These are phyloP conservation scores for Entomortierella beljakovae DNA, from an alignment of 192 early-diverging fungal species.

Conservation along the genomic window DNA sequence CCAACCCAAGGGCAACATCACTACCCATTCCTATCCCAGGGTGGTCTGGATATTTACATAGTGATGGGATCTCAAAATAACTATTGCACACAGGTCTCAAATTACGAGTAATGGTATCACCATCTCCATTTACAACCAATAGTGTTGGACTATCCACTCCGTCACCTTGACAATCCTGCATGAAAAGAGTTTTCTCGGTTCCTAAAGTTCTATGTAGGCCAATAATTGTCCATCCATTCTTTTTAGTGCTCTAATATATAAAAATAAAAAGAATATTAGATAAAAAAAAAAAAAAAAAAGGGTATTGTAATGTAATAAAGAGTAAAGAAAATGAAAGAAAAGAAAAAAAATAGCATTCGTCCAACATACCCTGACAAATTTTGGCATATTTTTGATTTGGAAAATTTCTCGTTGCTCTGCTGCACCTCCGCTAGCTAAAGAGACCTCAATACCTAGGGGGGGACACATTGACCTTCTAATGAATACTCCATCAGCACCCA, in stretches of 20 bases:
- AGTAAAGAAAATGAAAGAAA: not conserved
- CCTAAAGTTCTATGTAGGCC: constrained; percentile 36
- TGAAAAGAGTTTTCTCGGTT: not conserved
- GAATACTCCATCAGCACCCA: constrained; percentile 73
- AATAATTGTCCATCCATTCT: constrained; percentile 57
- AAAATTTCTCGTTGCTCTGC: constrained; percentile 71
- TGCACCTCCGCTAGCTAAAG: constrained; percentile 73
- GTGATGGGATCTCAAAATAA: too few species aligned
- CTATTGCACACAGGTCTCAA: too few species aligned
- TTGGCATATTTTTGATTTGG: constrained; percentile 56
- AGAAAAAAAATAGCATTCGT: not conserved
- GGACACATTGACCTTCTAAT: constrained; percentile 52
- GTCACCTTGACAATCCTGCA: constrained; percentile 4
- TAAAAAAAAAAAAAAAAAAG: not conserved
- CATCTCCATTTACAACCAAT: constrained; percentile 32
- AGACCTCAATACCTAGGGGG: constrained; percentile 62
- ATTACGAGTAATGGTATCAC: too few species aligned
- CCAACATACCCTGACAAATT: constrained; percentile 63
- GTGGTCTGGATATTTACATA: not conserved
- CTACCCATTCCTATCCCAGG: not conserved
- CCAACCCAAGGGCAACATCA: not conserved
- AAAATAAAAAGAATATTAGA: not conserved
- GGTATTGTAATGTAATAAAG: not conserved
- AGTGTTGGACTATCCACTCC: constrained; percentile 46
- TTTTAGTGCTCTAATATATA: constrained; percentile 25